phyloP scores from a whole-genome alignment of 306 rosid genomes.

The Quercus glauca region DNA sequence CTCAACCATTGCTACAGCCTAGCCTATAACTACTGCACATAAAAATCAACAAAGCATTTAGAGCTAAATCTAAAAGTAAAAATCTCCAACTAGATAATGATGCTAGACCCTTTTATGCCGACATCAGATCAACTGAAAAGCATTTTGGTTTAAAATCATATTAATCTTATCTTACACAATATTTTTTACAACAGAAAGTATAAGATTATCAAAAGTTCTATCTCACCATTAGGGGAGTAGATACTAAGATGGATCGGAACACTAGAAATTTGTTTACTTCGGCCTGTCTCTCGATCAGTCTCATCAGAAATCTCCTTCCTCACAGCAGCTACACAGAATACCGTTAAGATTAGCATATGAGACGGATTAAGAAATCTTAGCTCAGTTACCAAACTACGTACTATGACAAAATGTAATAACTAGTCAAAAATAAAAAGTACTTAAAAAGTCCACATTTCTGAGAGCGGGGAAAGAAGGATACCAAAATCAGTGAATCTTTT shows the following conservation, averaged over 20 bases:
- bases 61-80: not conserved
- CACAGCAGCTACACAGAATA: slow-evolving; percentile 29
- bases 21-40: not conserved
- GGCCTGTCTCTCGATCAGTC: slow-evolving; percentile 92
- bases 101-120: not conserved
- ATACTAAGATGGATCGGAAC: slow-evolving; percentile 85
- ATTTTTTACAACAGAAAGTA: not conserved
- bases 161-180: slow-evolving; percentile 38
- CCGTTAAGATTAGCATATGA: not conserved
- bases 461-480: slow-evolving; percentile 17
- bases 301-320: slow-evolving; percentile 92
- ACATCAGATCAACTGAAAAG: not conserved
- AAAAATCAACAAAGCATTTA: not conserved
- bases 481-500: slow-evolving; percentile 80
- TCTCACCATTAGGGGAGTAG: slow-evolving; percentile 80
- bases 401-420: not conserved
- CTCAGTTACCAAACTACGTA: not conserved
- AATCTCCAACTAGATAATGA: not conserved
- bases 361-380: not conserved
- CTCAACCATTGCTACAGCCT: not conserved
- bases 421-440: not conserved
- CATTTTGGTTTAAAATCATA: slow-evolving; percentile 35
- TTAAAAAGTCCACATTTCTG: not conserved
- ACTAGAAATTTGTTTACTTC: slow-evolving; percentile 22
- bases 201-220: not conserved